Base-by-base conservation (phyloP, 148 eudicot species). In the Bassia scoparia region DNA sequence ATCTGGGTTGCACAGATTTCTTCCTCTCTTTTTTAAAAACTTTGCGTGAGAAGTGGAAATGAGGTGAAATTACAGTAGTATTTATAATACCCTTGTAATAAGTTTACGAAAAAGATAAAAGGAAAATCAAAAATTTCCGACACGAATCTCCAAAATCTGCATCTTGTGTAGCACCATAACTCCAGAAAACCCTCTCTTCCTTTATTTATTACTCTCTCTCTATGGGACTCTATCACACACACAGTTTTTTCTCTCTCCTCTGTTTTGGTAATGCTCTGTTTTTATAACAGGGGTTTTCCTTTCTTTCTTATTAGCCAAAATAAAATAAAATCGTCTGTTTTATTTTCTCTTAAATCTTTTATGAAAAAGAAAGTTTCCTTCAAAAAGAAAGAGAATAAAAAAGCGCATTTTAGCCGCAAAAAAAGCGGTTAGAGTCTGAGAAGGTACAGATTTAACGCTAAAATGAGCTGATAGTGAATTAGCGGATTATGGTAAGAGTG, bases 131-230 rank as follows among this genome's bases (percentile, higher is more conserved):
- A 61, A 17, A 7, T 58, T 34, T 30, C 71, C 77, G 74, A 70
- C 75, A 74, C 79, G 75, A 74, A 74, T 56, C 75, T 81, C 78
- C 63, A 65, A 61, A 75, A 70, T 12, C 78, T 79, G 67, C 78
- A 74, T 33, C 59, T 69, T 74, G 16, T 53, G 78, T 69, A 70
- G 78, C 74, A 48, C 81, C 81, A 79, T 74, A 43, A 55, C 56
- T 63, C 60, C 46, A 72, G 29, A 67, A 54, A 58, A 65, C 74
- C 27, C 67, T 33, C 33, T 38, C 46, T 30, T 23, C 30, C 59
- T 50, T 63, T 63, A 24, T 33, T 8, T 30, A 10, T 10, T 14
- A 34, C 18, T 61, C 46, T 29, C 41, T 67, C 8, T 23, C 7
- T 11, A 5, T 55, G 37, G 10, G 3, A 12, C 11, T n/a, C n/a